These are phyloP conservation scores for Tetrapisispora taiwanensis DNA, from an alignment of 805 yeast genomes.

Conservation along the genomic window DNA sequence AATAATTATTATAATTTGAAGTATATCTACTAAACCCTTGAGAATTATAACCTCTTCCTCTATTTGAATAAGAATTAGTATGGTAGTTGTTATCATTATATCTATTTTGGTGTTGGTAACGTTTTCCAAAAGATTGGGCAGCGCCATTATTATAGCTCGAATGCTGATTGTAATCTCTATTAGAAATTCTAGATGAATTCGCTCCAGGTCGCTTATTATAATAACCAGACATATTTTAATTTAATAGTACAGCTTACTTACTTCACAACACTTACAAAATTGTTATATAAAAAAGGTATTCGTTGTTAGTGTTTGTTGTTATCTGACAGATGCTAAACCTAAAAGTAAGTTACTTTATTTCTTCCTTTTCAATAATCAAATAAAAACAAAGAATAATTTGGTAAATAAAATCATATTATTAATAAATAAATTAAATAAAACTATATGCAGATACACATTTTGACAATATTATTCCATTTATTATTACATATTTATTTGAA, in stretches of 20 bases:
- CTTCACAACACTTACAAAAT: no score
- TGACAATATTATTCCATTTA: no score
- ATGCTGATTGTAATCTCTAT: neutral
- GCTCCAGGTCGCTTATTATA: slow-evolving; percentile 28
- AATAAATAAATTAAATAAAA: no score
- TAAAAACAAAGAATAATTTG: no score
- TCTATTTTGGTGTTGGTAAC: neutral
- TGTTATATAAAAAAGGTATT: no score
- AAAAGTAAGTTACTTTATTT: no score
- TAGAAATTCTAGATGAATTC: neutral
- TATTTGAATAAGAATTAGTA: neutral
- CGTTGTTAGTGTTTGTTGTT: no score
- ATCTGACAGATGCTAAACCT: no score
- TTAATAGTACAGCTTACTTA: neutral
- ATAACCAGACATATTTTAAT: slow-evolving; percentile 5
- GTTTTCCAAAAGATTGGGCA: neutral
- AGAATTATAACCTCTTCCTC: neutral
- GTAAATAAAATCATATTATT: no score
- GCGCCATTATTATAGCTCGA: neutral
- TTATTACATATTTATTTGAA: no score
- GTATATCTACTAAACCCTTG: neutral
- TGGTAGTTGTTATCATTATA: neutral
- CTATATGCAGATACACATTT: no score
- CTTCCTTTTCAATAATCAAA: no score
- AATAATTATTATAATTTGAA: neutral